Conservation (phyloP, 2,329 filamentous ascomycete species). For the Penicillium sp. region DNA sequence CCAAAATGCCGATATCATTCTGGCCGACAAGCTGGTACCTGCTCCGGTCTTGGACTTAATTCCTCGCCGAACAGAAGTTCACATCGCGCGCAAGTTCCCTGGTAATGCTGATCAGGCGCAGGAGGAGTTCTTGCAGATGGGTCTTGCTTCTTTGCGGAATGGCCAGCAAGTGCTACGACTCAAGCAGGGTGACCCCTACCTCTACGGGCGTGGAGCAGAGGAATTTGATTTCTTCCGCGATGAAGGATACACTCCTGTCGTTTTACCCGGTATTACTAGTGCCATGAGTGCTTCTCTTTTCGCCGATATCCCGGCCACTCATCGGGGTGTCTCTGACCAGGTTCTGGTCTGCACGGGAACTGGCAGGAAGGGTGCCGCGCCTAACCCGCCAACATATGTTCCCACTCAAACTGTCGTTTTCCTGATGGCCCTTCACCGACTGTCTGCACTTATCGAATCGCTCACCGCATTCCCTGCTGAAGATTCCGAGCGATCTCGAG, state of each 20-base stretch:
- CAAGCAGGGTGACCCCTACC: slow-evolving; percentile 95
- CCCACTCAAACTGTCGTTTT: slow-evolving; percentile 83
- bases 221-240: slow-evolving; percentile 82
- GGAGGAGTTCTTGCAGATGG: slow-evolving; percentile 81
- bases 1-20: slow-evolving; percentile 51
- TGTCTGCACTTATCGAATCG: slow-evolving; percentile 72
- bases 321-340: slow-evolving; percentile 88
- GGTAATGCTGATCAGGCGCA: slow-evolving; percentile 95
- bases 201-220: slow-evolving; percentile 93
- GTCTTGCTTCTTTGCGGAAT: slow-evolving; percentile 67
- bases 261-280: slow-evolving; percentile 89
- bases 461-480: slow-evolving; percentile 54
- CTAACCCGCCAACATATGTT: slow-evolving; percentile 79
- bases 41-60: slow-evolving; percentile 85
- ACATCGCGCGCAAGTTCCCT: slow-evolving; percentile 96
- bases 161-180: slow-evolving; percentile 84
- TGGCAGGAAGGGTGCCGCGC: slow-evolving; percentile 82
- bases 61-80: slow-evolving; percentile 83
- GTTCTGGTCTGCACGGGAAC: slow-evolving; percentile 96
- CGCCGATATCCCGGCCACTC: slow-evolving; percentile 83
- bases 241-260: slow-evolving; percentile 70
- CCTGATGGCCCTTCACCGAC: slow-evolving; percentile 90
- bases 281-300: slow-evolving; percentile 87
- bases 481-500: slow-evolving; percentile 31
- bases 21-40: slow-evolving; percentile 64